Base-by-base conservation (phyloP, 352 stramenopile genomes). In the Phytophthora sansomeana region DNA sequence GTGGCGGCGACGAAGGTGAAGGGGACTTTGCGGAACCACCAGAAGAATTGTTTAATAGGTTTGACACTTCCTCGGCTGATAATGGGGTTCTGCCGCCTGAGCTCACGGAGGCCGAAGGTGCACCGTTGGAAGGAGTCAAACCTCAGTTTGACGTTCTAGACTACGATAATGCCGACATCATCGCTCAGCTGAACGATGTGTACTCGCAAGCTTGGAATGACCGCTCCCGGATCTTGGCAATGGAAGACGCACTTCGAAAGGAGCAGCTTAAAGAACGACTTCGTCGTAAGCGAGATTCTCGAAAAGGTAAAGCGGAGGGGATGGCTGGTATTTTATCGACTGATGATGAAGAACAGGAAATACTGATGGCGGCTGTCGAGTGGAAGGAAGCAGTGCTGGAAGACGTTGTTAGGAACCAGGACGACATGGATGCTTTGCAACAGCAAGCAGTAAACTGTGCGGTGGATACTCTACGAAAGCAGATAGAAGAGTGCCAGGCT, bases 191-290 rank as follows among this genome's bases (percentile, higher is more conserved):
- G 10, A 76, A 78, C 39, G 44, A 66, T 5, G 67, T 67, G 41
- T 78, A 77, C 49, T 70, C 57, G 13, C 33, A 73, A 8, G 69
- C 65, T 8, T 83, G 72, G 75, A 68, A 67, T 19, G 47, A 78
- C 24, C 63, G 72, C 6, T 35, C 75, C 0, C 52, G 43, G 8
- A 36, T 68, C 7, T 41, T 84, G 9, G 60, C 52, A 16, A 67
- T 61, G 35, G 71, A 84, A 44, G 67, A 78, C 29, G 38, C 35
- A 29, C 47, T 81, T 36, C 58, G 62, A n/a, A 83, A 78, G 52
- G 58, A 60, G 33, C 67, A 83, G 36, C 54, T 83, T 0, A 51
- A 32, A 6, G 63, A 63, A 33, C 64, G 71, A 6, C 48, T 82
- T 19, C 63, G 63, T 48, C 62, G 53, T 29, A 75, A 72, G 29